Evolutionary conservation across 2,329 filamentous ascomycete species (phyloP).

Genomic region (Westerdykella sp.): DNA sequence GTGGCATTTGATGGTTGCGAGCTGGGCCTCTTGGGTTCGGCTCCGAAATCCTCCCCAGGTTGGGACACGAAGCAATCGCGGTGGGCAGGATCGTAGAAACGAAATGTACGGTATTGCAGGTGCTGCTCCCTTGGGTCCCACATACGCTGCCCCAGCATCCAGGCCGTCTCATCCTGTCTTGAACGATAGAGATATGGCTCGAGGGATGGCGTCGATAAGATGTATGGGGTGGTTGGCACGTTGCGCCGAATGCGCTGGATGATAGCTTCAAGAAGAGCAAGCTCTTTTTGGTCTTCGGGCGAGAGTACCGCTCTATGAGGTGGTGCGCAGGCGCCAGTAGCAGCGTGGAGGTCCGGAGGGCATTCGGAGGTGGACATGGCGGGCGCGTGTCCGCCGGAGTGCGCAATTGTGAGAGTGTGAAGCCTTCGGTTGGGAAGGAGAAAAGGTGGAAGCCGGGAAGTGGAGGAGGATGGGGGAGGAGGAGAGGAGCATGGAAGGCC

Average conservation of each 20-base stretch:
- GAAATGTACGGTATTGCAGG: slow-evolving; percentile 58
- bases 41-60: slow-evolving; percentile 50
- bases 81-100: slow-evolving; percentile 50
- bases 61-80: slow-evolving; percentile 45
- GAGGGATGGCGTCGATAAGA: slow-evolving; percentile 44
- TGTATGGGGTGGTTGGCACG: slow-evolving; percentile 42
- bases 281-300: slow-evolving; percentile 30
- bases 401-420: slow-evolving; percentile 1
- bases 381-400: slow-evolving; percentile 5
- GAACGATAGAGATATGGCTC: slow-evolving; percentile 40
- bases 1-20: slow-evolving; percentile 35
- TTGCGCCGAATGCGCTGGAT: slow-evolving; percentile 40
- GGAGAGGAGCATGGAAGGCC: no score
- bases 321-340: slow-evolving; percentile 3
- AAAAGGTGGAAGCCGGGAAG: slow-evolving; percentile 9
- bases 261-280: slow-evolving; percentile 36
- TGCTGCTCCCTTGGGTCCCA: slow-evolving; percentile 52
- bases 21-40: slow-evolving; percentile 38
- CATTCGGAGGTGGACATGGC: slow-evolving; percentile 29
- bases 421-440: neutral
- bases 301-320: slow-evolving; percentile 23
- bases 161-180: slow-evolving; percentile 36
- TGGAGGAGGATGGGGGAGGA: slow-evolving; percentile 1
- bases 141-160: slow-evolving; percentile 43
- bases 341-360: slow-evolving; percentile 7